Evolutionary conservation across 2,329 filamentous ascomycete genomes (phyloP).

Genomic region (Tolypocladium tropicale): DNA sequence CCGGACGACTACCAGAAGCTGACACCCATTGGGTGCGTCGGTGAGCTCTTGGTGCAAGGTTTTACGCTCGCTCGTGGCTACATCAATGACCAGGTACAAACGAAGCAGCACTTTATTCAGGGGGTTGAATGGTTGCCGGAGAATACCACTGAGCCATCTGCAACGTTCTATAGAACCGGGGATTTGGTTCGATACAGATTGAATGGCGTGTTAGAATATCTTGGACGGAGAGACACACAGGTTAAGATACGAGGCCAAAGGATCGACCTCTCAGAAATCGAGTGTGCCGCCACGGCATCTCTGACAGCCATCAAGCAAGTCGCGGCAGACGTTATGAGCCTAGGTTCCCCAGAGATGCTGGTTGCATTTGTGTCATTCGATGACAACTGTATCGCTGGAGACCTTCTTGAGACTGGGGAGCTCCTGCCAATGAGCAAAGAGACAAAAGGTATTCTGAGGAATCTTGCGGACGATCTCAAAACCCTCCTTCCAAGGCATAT

Average conservation of each 20-base stretch:
- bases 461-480: not conserved
- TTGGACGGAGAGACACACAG: conserved; percentile 13
- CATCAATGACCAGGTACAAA: conserved; percentile 20
- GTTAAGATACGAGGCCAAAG: conserved; percentile 17
- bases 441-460: not conserved
- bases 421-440: not conserved
- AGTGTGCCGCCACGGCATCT: not conserved
- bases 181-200: conserved; percentile 1
- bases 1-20: conserved; percentile 7
- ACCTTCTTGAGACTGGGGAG: not conserved
- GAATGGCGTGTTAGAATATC: conserved; percentile 3
- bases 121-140: not conserved
- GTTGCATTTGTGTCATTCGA: not conserved
- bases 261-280: not conserved
- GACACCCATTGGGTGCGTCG: conserved; percentile 8
- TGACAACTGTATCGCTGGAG: not conserved
- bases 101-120: not conserved
- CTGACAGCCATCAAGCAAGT: not conserved
- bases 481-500: conserved; percentile 1
- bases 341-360: not conserved
- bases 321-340: not conserved
- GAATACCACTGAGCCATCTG: not conserved
- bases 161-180: conserved; percentile 10
- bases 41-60: conserved; percentile 12
- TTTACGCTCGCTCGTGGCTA: conserved; percentile 37